Evolutionary conservation across 192 early-diverging fungal species (phyloP).

Genomic region (Umbelopsis sp.): DNA sequence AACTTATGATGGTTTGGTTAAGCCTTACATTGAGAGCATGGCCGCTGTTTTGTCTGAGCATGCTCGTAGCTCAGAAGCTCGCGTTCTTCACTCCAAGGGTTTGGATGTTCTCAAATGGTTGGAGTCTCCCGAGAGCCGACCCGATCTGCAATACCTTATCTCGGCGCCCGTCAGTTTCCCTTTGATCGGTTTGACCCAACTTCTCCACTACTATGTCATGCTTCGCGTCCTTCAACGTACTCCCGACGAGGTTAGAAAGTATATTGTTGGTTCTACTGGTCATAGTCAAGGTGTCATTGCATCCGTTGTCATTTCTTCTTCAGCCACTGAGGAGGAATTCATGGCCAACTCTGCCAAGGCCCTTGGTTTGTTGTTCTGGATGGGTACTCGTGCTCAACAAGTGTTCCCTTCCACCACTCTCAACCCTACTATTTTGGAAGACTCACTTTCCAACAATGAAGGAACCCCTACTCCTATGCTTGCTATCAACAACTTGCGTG

Average conservation of each 20-base stretch:
- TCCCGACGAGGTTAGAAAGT: constrained; percentile 57
- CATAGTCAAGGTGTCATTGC: constrained; percentile 92
- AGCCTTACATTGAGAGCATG: constrained; percentile 78
- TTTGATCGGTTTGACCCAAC: constrained; percentile 89
- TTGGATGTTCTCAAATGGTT: constrained; percentile 89
- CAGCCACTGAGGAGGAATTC: constrained; percentile 81
- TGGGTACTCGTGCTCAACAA: constrained; percentile 81
- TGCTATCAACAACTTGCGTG: constrained; percentile 80
- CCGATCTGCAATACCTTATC: constrained; percentile 78
- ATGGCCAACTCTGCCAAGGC: constrained; percentile 74
- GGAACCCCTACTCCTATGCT: constrained; percentile 94
- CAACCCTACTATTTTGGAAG: constrained; percentile 87
- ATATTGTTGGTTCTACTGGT: constrained; percentile 75
- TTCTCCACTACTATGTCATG: constrained; percentile 87
- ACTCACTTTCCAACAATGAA: constrained; percentile 86
- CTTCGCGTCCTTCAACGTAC: constrained; percentile 67
- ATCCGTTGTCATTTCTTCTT: constrained; percentile 80
- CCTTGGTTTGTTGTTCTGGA: constrained; percentile 79
- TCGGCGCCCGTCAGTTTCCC: constrained; percentile 83
- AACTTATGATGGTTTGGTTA: constrained; percentile 78
- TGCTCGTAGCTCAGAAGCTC: constrained; percentile 61
- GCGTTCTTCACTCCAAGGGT: constrained; percentile 74
- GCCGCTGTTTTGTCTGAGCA: constrained; percentile 66
- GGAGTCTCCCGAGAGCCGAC: constrained; percentile 72
- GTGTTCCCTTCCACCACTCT: constrained; percentile 79